phyloP scores from a whole-genome alignment of 257 asterid species.

The Catharanthus roseus region DNA sequence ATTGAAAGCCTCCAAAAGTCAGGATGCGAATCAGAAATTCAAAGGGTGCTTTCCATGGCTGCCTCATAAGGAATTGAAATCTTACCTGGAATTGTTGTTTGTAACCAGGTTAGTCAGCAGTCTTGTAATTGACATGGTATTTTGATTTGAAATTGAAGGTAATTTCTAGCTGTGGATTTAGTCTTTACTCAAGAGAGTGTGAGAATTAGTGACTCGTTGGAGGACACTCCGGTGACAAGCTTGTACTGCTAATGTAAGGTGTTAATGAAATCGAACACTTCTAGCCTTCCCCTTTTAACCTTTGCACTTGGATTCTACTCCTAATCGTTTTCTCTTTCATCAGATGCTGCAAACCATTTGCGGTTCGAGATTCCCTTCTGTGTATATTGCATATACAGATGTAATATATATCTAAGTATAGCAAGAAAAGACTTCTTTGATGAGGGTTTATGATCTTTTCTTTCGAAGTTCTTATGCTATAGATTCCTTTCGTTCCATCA shows the following conservation, averaged over 20 bases:
- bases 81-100: conserved; percentile 37
- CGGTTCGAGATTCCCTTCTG: too few species aligned
- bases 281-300: too few species aligned
- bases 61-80: conserved; percentile 29
- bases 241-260: not conserved
- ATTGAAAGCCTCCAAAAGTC: conserved; percentile 47
- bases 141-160: not conserved
- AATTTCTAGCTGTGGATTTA: not conserved
- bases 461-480: too few species aligned
- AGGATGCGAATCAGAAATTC: conserved; percentile 37
- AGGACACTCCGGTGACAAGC: not conserved
- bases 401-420: too few species aligned
- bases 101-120: not conserved
- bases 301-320: too few species aligned
- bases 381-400: too few species aligned
- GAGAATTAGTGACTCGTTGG: not conserved
- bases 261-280: too few species aligned
- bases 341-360: too few species aligned
- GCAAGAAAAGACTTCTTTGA: too few species aligned
- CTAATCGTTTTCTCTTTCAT: too few species aligned
- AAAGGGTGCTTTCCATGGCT: conserved; percentile 41
- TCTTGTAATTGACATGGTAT: not conserved
- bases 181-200: not conserved
- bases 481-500: too few species aligned
- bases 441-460: too few species aligned